Percentiles rank a stretch among this genome's conserved stretches.
Conservation (phyloP, 2,329 filamentous ascomycete species). For the Lecanicillium sp. region DNA sequence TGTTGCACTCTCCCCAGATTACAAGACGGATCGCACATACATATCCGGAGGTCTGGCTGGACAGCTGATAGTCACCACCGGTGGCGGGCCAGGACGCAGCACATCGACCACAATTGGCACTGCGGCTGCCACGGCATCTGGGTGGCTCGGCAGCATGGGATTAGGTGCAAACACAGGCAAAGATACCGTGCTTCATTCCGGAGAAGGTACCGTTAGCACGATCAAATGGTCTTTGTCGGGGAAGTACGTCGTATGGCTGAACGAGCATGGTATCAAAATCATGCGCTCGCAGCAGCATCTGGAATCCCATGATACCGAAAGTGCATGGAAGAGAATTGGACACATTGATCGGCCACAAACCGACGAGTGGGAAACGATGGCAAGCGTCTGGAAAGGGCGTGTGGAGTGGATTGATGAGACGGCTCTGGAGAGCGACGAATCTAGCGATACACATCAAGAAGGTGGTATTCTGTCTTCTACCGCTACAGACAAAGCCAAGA, state of each 20-base stretch:
- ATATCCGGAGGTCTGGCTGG: constrained; percentile 86
- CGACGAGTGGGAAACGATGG: constrained; percentile 92
- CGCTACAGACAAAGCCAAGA: constrained; percentile 38
- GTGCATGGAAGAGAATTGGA: constrained; percentile 89
- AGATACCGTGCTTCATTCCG: constrained; percentile 81
- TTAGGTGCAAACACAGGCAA: constrained; percentile 70
- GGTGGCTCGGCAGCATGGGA: constrained; percentile 87
- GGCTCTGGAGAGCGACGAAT: constrained; percentile 66
- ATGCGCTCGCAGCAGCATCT: constrained; percentile 86
- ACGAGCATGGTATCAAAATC: constrained; percentile 95
- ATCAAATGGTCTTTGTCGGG: constrained; percentile 95
- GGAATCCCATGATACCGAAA: constrained; percentile 66
- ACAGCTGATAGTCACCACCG: constrained; percentile 76
- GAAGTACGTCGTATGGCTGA: constrained; percentile 90
- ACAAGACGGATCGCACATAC: constrained; percentile 81
- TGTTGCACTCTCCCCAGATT: constrained; percentile 91
- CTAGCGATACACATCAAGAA: constrained; percentile 25
- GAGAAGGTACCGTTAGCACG: constrained; percentile 82
- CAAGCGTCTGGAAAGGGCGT: constrained; percentile 85
- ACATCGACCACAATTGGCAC: constrained; percentile 82
- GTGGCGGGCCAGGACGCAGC: constrained; percentile 70
- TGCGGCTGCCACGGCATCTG: constrained; percentile 75
- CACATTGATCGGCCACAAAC: constrained; percentile 85
- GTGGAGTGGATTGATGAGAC: constrained; percentile 90
- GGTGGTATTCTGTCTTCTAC: constrained; percentile 31